Percentiles rank a stretch among this genome's conserved stretches.
These are phyloP conservation scores for Trichosanthes truncata DNA, from an alignment of 306 rosid species.

Conservation along the genomic window DNA sequence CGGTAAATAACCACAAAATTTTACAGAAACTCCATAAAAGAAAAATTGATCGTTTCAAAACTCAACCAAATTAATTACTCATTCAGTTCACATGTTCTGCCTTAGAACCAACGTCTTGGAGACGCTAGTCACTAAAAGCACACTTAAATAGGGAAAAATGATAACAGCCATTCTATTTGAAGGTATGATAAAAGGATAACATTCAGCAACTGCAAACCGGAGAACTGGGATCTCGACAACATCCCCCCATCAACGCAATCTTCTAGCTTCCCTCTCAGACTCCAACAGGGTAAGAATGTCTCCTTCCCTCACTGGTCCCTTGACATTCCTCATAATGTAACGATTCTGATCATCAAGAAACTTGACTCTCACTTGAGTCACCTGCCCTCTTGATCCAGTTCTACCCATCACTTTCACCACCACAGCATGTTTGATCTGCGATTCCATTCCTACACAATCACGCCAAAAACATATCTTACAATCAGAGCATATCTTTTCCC, in stretches of 20 bases:
- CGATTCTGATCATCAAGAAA: conserved; percentile 18
- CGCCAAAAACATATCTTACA: not conserved
- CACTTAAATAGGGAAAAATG: not conserved
- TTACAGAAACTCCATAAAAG: not conserved
- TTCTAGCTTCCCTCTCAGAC: conserved; percentile 20
- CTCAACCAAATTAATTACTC: not conserved
- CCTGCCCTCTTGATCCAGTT: conserved; percentile 18
- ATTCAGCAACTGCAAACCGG: not conserved
- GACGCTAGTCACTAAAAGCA: not conserved
- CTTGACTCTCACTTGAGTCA: conserved; percentile 18
- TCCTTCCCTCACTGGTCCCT: conserved; percentile 21
- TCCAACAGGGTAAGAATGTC: conserved; percentile 15
- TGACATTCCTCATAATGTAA: conserved; percentile 16
- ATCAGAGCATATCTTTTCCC: not conserved
- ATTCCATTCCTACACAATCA: conserved; percentile 6
- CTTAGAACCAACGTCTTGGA: not conserved
- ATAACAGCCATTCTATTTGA: not conserved
- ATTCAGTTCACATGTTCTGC: not conserved
- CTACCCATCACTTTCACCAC: conserved; percentile 17
- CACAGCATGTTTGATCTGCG: conserved; percentile 12
- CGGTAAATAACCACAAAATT: not conserved
- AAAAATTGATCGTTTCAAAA: not conserved
- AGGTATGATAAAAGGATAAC: not conserved
- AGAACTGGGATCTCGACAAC: not conserved
- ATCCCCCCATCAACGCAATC: conserved; percentile 15